Evolutionary conservation across 139 green algal genomes (phyloP).

Genomic region (Picochlorum sp.): DNA sequence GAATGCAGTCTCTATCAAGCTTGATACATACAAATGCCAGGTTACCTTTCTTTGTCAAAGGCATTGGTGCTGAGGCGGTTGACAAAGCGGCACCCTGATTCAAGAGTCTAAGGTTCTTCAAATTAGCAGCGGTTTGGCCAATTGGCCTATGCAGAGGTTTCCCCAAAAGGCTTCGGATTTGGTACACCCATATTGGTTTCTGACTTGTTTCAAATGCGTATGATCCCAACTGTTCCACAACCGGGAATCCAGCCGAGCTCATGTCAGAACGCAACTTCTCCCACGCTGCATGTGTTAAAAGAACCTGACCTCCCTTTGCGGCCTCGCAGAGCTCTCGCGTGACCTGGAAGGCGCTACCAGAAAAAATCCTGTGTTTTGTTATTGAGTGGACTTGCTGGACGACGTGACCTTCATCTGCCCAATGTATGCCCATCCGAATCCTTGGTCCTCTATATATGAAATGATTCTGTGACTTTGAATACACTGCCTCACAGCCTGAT

Average conservation of each 20-base stretch:
- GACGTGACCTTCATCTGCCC: slow-evolving; percentile 57
- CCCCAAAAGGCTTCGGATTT: slow-evolving; percentile 44
- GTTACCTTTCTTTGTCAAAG: slow-evolving; percentile 9
- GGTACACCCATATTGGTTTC: slow-evolving; percentile 53
- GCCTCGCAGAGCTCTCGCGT: slow-evolving; percentile 55
- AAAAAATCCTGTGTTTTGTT: slow-evolving; percentile 65
- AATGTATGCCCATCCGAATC: slow-evolving; percentile 81
- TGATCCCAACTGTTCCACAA: slow-evolving; percentile 62
- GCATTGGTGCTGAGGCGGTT: slow-evolving; percentile 34
- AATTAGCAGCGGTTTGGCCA: slow-evolving; percentile 3
- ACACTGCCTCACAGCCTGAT: slow-evolving; percentile 41
- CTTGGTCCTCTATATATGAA: slow-evolving; percentile 50
- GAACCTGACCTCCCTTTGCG: slow-evolving; percentile 58
- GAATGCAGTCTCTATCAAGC: slow-evolving; percentile 10
- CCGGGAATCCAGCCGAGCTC: slow-evolving; percentile 52
- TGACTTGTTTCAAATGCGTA: slow-evolving; percentile 41
- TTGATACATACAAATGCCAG: slow-evolving; percentile 38
- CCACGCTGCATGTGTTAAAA: slow-evolving; percentile 61
- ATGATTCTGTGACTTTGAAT: slow-evolving; percentile 12
- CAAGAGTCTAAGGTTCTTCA: slow-evolving; percentile 4
- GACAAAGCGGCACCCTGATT: slow-evolving; percentile 32
- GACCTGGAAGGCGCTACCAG: slow-evolving; percentile 53
- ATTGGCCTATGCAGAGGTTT: slow-evolving; percentile 44
- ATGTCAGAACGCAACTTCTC: slow-evolving; percentile 50
- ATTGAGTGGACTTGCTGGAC: slow-evolving; percentile 57